These are phyloP conservation scores for Aeschynomene evenia DNA, from an alignment of 306 rosid genomes.

Conservation along the genomic window DNA sequence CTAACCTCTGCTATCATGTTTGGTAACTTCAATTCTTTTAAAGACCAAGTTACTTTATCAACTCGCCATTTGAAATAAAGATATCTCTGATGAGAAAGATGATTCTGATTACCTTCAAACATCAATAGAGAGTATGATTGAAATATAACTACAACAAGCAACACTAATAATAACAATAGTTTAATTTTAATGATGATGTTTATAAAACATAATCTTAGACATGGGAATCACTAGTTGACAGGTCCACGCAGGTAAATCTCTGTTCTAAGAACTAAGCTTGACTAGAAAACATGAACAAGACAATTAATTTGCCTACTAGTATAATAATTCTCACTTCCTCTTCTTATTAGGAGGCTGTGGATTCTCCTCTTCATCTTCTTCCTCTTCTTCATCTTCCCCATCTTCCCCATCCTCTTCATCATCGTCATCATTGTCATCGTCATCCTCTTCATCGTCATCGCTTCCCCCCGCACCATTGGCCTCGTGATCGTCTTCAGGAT, in stretches of 20 bases:
- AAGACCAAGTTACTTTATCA: background rate
- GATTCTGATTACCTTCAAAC: background rate
- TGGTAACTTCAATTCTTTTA: no score
- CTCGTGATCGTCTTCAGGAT: constrained; percentile 58
- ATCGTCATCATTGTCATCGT: background rate
- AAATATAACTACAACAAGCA: background rate
- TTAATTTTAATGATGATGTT: constrained; percentile 4
- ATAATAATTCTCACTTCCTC: constrained; percentile 65
- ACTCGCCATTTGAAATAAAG: background rate
- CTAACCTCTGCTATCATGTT: background rate
- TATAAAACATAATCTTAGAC: constrained; percentile 5
- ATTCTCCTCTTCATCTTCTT: constrained; percentile 50
- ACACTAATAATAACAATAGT: constrained; percentile 7
- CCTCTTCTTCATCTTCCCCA: constrained; percentile 27
- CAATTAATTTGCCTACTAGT: background rate
- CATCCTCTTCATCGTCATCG: constrained; percentile 45
- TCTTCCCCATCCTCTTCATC: constrained; percentile 26
- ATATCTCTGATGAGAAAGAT: background rate
- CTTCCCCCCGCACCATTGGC: constrained; percentile 61
- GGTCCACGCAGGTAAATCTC: constrained; percentile 28
- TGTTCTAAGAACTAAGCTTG: constrained; percentile 32
- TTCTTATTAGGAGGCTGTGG: constrained; percentile 75
- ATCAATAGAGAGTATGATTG: background rate
- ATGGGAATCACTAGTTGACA: constrained; percentile 5
- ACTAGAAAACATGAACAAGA: constrained; percentile 17